Evolutionary conservation across 768 basidiomycete species (phyloP).

Genomic region (Daedalea quercina): DNA sequence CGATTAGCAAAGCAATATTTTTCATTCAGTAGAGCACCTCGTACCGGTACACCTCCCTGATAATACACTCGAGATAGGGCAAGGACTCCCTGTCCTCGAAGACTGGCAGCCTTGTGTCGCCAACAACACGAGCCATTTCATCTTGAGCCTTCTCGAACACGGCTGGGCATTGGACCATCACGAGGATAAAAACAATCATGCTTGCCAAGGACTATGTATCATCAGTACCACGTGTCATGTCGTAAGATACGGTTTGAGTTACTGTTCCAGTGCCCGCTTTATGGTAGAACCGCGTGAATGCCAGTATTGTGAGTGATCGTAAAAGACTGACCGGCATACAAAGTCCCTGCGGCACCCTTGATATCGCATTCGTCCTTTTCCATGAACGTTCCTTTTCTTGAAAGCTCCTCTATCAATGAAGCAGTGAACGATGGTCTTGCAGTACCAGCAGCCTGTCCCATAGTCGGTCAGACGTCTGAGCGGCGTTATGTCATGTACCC

Average conservation of each 20-base stretch:
- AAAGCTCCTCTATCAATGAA: constrained; percentile 11
- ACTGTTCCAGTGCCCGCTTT: constrained; percentile 20
- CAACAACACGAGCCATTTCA: constrained; percentile 38
- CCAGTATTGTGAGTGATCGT: no score
- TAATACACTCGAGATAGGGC: constrained; percentile 35
- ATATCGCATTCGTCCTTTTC: constrained; percentile 12
- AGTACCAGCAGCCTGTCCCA: constrained; percentile 12
- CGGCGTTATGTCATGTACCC: no score
- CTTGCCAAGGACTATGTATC: constrained; percentile 30
- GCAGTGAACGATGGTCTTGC: constrained; percentile 13
- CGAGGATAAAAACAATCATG: constrained; percentile 33
- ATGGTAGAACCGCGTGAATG: no score
- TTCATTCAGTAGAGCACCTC: not conserved
- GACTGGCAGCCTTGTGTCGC: constrained; percentile 31
- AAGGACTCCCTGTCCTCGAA: constrained; percentile 32
- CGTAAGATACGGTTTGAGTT: not conserved
- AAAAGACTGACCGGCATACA: constrained; percentile 12
- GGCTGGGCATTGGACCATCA: constrained; percentile 33
- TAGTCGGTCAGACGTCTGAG: no score
- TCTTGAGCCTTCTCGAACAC: constrained; percentile 32
- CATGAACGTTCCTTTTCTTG: not conserved
- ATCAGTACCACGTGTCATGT: not conserved
- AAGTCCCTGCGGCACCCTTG: constrained; percentile 13
- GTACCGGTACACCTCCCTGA: constrained; percentile 28
- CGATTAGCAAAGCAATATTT: not conserved